phyloP scores from a whole-genome alignment of 2,329 filamentous ascomycete species.

The Corinectria fuckeliana region DNA sequence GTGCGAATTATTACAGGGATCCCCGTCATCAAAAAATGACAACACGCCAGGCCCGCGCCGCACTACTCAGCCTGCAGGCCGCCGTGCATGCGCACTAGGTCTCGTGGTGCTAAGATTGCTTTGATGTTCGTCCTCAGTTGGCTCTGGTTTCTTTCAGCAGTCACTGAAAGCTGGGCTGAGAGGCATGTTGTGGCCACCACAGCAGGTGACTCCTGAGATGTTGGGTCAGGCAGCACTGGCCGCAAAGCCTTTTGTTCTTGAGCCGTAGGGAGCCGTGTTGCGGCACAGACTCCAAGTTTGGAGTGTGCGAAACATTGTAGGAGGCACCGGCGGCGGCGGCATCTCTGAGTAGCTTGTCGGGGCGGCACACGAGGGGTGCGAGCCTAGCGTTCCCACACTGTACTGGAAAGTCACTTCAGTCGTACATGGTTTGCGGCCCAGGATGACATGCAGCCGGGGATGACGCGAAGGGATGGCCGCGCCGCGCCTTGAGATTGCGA shows the following conservation, averaged over 20 bases:
- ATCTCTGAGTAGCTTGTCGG: background rate
- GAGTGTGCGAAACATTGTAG: no score
- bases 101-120: constrained; percentile 37
- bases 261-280: constrained; percentile 1
- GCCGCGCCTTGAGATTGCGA: constrained; percentile 42
- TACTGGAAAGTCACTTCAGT: constrained; percentile 25
- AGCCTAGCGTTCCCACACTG: constrained; percentile 24
- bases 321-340: no score
- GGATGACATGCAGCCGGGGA: constrained; percentile 41
- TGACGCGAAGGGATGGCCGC: constrained; percentile 38
- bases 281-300: background rate
- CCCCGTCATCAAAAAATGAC: constrained; percentile 21
- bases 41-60: constrained; percentile 33
- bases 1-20: constrained; percentile 27
- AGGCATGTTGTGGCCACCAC: background rate
- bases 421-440: constrained; percentile 25
- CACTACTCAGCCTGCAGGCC: constrained; percentile 38
- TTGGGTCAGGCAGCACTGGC: background rate
- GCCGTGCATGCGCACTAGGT: constrained; percentile 42
- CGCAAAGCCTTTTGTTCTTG: background rate
- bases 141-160: background rate
- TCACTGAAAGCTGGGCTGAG: background rate
- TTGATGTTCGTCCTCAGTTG: constrained; percentile 19
- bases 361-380: constrained; percentile 4
- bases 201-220: background rate